These are phyloP conservation scores for Colletotrichum godetiae DNA, from an alignment of 2,329 filamentous ascomycete species.

Conservation along the genomic window DNA sequence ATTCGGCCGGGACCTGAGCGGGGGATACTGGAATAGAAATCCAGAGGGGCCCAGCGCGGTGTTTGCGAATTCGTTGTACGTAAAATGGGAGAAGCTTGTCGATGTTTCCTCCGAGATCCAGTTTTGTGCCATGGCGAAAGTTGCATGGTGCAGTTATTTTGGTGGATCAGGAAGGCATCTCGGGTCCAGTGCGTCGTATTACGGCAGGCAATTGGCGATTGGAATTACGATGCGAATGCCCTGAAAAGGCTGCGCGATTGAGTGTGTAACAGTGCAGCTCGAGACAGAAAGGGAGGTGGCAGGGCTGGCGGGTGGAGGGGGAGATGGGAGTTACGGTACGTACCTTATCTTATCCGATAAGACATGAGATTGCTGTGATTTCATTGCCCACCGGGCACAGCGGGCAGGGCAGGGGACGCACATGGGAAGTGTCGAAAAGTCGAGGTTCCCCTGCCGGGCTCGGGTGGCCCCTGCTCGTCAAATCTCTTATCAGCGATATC, in stretches of 20 bases:
- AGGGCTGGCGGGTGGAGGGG: conserved; percentile 3
- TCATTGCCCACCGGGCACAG: too few relatives aligned
- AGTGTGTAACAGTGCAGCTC: background rate
- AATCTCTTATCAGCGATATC: conserved; percentile 26
- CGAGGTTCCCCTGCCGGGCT: conserved; percentile 13
- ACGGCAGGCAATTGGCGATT: background rate
- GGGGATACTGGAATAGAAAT: background rate
- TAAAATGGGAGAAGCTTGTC: conserved; percentile 8
- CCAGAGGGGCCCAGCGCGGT: conserved; percentile 1
- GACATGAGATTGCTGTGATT: too few relatives aligned
- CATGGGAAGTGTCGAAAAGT: background rate
- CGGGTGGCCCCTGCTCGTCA: conserved; percentile 8
- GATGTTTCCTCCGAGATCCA: background rate
- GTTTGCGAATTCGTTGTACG: conserved; percentile 5
- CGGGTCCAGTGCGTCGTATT: background rate
- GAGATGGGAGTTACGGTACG: background rate
- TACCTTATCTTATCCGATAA: conserved; percentile 2
- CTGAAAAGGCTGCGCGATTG: background rate
- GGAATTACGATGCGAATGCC: background rate
- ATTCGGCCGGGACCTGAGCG: background rate
- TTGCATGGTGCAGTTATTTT: background rate
- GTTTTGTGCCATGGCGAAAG: conserved; percentile 5
- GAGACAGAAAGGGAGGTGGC: conserved; percentile 11
- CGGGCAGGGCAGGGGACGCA: too few relatives aligned
- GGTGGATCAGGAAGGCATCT: background rate